Conservation (phyloP, 768 basidiomycete genomes). For the Xanthoconium purpureum region DNA sequence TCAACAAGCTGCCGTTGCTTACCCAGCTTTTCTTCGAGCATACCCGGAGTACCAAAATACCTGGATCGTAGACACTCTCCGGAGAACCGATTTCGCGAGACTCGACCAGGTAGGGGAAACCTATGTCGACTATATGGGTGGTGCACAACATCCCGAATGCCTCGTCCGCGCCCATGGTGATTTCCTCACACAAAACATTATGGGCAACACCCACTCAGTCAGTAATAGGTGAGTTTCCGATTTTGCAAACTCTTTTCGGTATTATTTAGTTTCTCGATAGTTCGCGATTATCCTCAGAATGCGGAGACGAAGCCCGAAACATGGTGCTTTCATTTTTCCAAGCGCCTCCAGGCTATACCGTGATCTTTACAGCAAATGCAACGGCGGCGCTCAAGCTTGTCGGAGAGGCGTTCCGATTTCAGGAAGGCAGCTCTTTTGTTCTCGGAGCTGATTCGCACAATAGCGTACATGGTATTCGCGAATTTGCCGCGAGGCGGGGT, state of each 20-base stretch:
- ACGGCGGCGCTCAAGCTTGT: slow-evolving; percentile 77
- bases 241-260: background rate
- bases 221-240: slow-evolving; percentile 58
- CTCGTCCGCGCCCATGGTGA: slow-evolving; percentile 67
- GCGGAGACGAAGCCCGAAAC: slow-evolving; percentile 64
- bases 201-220: slow-evolving; percentile 84
- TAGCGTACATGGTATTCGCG: slow-evolving; percentile 77
- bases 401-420: slow-evolving; percentile 78
- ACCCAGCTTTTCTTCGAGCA: slow-evolving; percentile 43
- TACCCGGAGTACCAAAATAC: slow-evolving; percentile 61
- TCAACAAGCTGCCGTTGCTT: slow-evolving; percentile 41
- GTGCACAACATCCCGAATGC: slow-evolving; percentile 74
- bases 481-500: slow-evolving; percentile 59
- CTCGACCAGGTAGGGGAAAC: slow-evolving; percentile 64
- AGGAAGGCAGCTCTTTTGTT: slow-evolving; percentile 53
- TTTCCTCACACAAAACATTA: slow-evolving; percentile 61
- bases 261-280: slow-evolving; percentile 35
- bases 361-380: slow-evolving; percentile 80
- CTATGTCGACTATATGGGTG: slow-evolving; percentile 87
- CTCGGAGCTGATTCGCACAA: slow-evolving; percentile 81
- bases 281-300: slow-evolving; percentile 65
- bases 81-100: slow-evolving; percentile 58
- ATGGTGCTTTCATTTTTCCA: slow-evolving; percentile 76
- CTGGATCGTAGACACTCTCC: slow-evolving; percentile 68
- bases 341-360: slow-evolving; percentile 73